A percentile compares a stretch with the other conserved stretches of the same genome.
These are phyloP conservation scores for Hirschfeldia incana DNA, from an alignment of 345 rosid species.

Conservation along the genomic window DNA sequence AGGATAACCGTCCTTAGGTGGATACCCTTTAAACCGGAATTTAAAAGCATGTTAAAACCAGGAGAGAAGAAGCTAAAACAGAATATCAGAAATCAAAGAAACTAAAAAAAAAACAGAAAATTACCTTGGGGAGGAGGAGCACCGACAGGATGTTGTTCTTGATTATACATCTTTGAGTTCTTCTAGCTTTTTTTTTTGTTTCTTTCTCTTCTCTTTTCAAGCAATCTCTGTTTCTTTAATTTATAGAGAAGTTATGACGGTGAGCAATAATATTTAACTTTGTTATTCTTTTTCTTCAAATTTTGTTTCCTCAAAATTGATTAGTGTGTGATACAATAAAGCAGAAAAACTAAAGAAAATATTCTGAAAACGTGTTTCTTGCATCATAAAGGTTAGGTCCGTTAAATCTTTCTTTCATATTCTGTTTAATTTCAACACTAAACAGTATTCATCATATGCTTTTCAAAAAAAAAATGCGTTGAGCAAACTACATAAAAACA, in stretches of 20 bases:
- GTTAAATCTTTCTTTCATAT: not conserved
- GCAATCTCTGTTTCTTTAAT: conserved; percentile 27
- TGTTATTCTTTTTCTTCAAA: not conserved
- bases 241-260: conserved; percentile 28
- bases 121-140: conserved; percentile 75
- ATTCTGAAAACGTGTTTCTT: not conserved
- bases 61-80: conserved; percentile 3
- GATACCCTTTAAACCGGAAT: conserved; percentile 22
- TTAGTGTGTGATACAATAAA: not conserved
- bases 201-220: not conserved
- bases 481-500: not conserved
- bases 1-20: conserved; percentile 50
- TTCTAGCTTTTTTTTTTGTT: not conserved
- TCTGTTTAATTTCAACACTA: not conserved
- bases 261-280: not conserved
- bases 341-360: not conserved
- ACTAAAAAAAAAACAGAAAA: too few relatives aligned
- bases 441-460: not conserved
- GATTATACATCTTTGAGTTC: conserved; percentile 42
- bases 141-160: conserved; percentile 60
- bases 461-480: not conserved
- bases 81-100: not conserved
- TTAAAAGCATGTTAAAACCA: not conserved
- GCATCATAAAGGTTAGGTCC: not conserved
- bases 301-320: too few relatives aligned